phyloP scores from a whole-genome alignment of 2,329 filamentous ascomycete genomes.

The Trichoderma atrobrunneum region DNA sequence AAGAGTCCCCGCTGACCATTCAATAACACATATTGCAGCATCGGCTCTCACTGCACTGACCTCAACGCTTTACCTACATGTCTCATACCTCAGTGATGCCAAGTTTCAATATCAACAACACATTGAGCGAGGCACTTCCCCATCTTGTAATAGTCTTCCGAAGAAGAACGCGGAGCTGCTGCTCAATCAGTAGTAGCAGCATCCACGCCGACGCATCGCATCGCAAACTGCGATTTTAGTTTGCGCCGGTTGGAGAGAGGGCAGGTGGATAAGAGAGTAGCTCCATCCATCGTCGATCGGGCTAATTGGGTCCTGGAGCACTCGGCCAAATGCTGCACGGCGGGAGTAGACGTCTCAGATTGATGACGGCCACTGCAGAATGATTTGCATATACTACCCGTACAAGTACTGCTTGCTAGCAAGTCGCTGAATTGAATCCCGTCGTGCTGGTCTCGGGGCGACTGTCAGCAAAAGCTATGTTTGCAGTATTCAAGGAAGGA shows the following conservation, averaged over 20 bases:
- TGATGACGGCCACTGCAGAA: not conserved
- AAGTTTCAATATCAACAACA: not conserved
- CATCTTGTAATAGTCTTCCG: not conserved
- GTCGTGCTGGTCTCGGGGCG: not conserved
- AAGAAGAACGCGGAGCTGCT: not conserved
- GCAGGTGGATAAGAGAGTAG: not conserved
- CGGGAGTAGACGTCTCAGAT: not conserved
- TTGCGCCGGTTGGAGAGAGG: not conserved
- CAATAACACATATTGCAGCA: not conserved
- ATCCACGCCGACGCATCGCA: not conserved
- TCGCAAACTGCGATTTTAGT: not conserved
- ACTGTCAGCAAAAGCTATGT: not conserved
- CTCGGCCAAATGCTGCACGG: not conserved
- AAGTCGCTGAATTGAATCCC: not conserved
- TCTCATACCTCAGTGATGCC: not conserved
- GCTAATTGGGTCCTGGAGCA: not conserved
- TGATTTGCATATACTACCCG: not conserved
- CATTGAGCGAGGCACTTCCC: not conserved
- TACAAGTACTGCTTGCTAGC: not conserved
- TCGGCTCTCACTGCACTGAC: not conserved
- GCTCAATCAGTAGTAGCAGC: conserved; percentile 6
- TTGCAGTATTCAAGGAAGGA: not conserved
- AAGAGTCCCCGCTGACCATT: not conserved
- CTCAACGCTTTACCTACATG: not conserved
- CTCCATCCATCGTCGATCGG: conserved; percentile 11